Evolutionary conservation across 2,329 filamentous ascomycete species (phyloP).

Genomic region (Colletotrichum graminicola): DNA sequence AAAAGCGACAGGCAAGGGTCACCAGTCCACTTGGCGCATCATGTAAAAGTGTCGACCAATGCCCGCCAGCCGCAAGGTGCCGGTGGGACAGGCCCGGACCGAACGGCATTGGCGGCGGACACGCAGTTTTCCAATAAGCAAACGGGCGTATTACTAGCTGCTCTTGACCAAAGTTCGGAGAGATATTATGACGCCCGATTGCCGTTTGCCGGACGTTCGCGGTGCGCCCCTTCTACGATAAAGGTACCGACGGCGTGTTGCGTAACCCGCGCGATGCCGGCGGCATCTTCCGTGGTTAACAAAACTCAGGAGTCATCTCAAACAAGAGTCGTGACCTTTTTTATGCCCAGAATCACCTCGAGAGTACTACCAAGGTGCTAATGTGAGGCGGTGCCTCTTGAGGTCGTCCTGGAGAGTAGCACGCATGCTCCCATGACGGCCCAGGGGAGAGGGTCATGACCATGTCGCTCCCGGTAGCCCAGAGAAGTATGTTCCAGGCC

Average conservation of each 20-base stretch:
- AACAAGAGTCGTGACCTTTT: slow-evolving; percentile 17
- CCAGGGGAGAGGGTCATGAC: background rate
- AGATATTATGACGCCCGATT: background rate
- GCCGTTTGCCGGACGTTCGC: background rate
- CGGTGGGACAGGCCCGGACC: slow-evolving; percentile 11
- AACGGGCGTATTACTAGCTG: background rate
- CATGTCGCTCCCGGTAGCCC: background rate
- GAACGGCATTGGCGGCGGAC: slow-evolving; percentile 3
- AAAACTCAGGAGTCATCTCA: slow-evolving; percentile 16
- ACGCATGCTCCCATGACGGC: background rate
- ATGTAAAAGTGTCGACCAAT: background rate
- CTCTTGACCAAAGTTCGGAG: slow-evolving; percentile 7
- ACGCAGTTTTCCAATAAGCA: background rate
- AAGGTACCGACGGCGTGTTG: background rate
- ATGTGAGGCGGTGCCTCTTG: too few relatives aligned
- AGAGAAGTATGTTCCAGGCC: background rate
- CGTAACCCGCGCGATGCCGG: background rate
- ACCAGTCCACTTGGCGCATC: background rate
- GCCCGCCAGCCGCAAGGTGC: slow-evolving; percentile 9
- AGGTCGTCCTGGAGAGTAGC: too few relatives aligned
- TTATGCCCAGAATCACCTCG: background rate
- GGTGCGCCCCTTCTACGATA: too few relatives aligned
- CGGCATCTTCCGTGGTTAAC: slow-evolving; percentile 20
- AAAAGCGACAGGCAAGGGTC: background rate
- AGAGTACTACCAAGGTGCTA: background rate